phyloP scores from a whole-genome alignment of 2,329 filamentous ascomycete species.

The Chaetoscypha palmicola region DNA sequence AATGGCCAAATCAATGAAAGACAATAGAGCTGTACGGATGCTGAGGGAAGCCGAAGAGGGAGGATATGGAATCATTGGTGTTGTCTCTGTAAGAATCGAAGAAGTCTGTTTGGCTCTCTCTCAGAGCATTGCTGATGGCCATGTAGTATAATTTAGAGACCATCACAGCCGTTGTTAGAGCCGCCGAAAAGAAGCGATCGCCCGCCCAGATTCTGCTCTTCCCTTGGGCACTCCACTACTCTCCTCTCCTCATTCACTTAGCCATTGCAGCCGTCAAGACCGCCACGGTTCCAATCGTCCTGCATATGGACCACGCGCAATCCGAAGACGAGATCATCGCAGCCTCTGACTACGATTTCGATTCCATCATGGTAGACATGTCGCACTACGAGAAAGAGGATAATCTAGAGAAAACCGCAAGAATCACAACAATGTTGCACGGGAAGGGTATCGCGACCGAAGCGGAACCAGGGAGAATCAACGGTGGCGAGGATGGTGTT shows the following conservation, averaged over 20 bases:
- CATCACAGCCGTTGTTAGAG: slow-evolving; percentile 59
- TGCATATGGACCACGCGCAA: slow-evolving; percentile 64
- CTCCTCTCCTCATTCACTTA: slow-evolving; percentile 45
- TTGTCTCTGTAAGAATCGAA: slow-evolving; percentile 42
- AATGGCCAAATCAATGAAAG: slow-evolving; percentile 10
- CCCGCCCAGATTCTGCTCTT: slow-evolving; percentile 66
- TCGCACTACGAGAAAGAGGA: slow-evolving; percentile 64
- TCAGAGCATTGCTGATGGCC: too few species aligned
- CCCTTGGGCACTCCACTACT: slow-evolving; percentile 62
- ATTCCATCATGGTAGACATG: slow-evolving; percentile 74
- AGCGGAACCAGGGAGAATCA: slow-evolving; percentile 64
- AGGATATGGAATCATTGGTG: slow-evolving; percentile 47
- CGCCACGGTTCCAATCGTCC: slow-evolving; percentile 50
- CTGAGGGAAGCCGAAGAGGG: slow-evolving; percentile 46
- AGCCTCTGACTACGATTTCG: slow-evolving; percentile 54
- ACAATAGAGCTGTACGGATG: slow-evolving; percentile 30
- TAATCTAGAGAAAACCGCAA: slow-evolving; percentile 57
- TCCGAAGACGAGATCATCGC: slow-evolving; percentile 49
- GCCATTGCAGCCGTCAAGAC: slow-evolving; percentile 47
- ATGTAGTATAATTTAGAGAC: slow-evolving; percentile 64
- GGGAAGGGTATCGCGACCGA: slow-evolving; percentile 60
- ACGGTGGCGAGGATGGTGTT: slow-evolving; percentile 69
- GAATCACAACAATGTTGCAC: slow-evolving; percentile 57
- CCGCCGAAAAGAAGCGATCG: slow-evolving; percentile 58
- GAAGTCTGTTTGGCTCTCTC: too few species aligned